Conservation (phyloP, 257 asterid species). For the Cordia subcordata region DNA sequence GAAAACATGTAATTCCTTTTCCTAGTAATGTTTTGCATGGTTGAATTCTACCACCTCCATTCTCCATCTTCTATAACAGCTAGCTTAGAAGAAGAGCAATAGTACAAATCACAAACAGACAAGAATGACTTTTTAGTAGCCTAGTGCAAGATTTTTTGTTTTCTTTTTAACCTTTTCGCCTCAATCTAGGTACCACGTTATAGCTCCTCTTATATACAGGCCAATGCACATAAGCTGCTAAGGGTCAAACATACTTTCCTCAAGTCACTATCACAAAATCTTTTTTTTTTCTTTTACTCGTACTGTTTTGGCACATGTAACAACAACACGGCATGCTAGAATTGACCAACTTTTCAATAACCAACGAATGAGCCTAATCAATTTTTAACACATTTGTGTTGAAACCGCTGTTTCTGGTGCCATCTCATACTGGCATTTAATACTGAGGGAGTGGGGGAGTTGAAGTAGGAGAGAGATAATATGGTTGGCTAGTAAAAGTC, state of each 20-base stretch:
- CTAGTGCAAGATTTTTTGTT: too few relatives aligned
- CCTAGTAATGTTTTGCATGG: slow-evolving; percentile 2
- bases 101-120: neutral
- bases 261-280: too few relatives aligned
- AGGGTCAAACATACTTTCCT: too few relatives aligned
- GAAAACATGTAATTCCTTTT: slow-evolving; percentile 17
- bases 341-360: neutral
- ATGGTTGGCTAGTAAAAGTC: neutral
- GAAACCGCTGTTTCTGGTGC: neutral
- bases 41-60: slow-evolving; percentile 9
- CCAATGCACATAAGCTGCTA: too few relatives aligned
- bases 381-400: neutral
- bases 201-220: too few relatives aligned
- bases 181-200: too few relatives aligned
- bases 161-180: too few relatives aligned
- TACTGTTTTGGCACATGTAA: too few relatives aligned
- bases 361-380: too few relatives aligned
- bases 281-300: too few relatives aligned
- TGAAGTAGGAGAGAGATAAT: neutral
- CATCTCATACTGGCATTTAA: neutral
- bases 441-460: neutral
- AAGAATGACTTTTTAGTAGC: neutral
- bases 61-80: slow-evolving; percentile 17
- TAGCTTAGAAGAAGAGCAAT: too few relatives aligned
- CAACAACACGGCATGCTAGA: neutral